These are phyloP conservation scores for Dendrobium nobile DNA, from an alignment of 106 monocot species.

Conservation along the genomic window DNA sequence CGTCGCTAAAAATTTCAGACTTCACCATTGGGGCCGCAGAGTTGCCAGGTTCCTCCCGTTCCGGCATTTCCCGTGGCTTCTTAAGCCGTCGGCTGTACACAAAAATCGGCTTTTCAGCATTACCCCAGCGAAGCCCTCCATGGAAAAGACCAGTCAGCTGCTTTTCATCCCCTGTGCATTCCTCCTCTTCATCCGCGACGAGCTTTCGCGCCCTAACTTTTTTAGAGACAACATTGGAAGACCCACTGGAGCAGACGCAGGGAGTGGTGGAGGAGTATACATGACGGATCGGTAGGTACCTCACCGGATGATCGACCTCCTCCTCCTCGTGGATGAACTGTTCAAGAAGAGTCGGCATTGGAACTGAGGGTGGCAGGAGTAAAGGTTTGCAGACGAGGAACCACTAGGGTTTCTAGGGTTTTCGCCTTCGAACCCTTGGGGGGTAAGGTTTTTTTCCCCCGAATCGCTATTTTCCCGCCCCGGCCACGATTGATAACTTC, in stretches of 20 bases:
- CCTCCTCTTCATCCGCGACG: slow-evolving; percentile 13
- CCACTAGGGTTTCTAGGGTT: slow-evolving; percentile 14
- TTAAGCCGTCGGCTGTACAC: slow-evolving; percentile 47
- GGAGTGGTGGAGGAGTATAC: slow-evolving; percentile 73
- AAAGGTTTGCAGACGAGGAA: slow-evolving; percentile 1
- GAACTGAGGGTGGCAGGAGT: neutral
- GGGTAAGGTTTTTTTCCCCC: slow-evolving; percentile 1
- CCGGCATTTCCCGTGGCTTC: slow-evolving; percentile 14
- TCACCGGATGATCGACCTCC: slow-evolving; percentile 36
- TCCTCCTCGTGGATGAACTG: slow-evolving; percentile 56
- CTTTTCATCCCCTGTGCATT: slow-evolving; percentile 3
- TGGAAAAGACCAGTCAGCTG: neutral
- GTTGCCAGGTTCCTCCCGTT: neutral
- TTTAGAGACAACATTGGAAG: slow-evolving; percentile 58
- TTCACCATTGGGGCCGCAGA: neutral
- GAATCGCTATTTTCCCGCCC: slow-evolving; percentile 39
- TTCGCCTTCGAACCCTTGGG: neutral
- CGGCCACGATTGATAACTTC: slow-evolving; percentile 5
- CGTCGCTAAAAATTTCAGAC: neutral
- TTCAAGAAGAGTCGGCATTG: slow-evolving; percentile 15
- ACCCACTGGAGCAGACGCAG: slow-evolving; percentile 44
- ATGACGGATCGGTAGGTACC: slow-evolving; percentile 48
- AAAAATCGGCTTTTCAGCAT: slow-evolving; percentile 16
- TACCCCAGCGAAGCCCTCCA: neutral
- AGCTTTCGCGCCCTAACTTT: slow-evolving; percentile 57